These are phyloP conservation scores for Microbotryum violaceum DNA, from an alignment of 1,284 basidiomycete genomes.

Conservation along the genomic window DNA sequence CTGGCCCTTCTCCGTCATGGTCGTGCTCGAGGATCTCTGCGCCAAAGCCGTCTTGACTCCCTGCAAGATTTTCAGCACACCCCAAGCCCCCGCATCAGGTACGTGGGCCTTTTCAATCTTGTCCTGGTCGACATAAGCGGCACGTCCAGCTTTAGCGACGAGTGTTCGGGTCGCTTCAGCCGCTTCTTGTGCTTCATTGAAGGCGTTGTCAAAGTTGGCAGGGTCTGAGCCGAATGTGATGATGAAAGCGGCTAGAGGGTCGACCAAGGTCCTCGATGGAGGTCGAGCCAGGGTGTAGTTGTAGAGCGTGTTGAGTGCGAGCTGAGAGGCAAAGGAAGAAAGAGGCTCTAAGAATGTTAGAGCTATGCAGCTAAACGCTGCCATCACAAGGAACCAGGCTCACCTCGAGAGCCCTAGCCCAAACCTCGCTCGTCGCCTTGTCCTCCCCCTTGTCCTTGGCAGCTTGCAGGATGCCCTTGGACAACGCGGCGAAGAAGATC, in stretches of 20 bases:
- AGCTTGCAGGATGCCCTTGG: slow-evolving; percentile 58
- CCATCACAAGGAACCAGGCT: neutral
- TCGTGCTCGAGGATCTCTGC: no score
- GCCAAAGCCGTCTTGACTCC: slow-evolving; percentile 38
- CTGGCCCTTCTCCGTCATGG: no score
- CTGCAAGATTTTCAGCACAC: slow-evolving; percentile 68
- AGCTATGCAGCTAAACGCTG: neutral
- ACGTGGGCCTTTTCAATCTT: slow-evolving; percentile 60
- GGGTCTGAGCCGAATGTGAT: slow-evolving; percentile 44
- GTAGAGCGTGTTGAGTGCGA: slow-evolving; percentile 65
- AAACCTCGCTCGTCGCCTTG: slow-evolving; percentile 50
- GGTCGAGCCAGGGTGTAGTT: slow-evolving; percentile 81
- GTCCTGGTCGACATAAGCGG: slow-evolving; percentile 74
- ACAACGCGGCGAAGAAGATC: slow-evolving; percentile 78
- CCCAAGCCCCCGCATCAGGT: slow-evolving; percentile 85
- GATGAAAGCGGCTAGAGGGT: slow-evolving; percentile 80
- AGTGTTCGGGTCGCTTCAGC: slow-evolving; percentile 65
- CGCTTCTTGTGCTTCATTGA: slow-evolving; percentile 57
- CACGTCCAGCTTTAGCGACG: slow-evolving; percentile 78
- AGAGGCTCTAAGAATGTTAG: neutral
- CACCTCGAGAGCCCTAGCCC: slow-evolving; percentile 54
- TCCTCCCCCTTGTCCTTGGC: slow-evolving; percentile 37
- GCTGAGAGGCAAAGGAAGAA: slow-evolving; percentile 5
- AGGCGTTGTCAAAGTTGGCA: slow-evolving; percentile 51
- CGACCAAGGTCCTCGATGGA: slow-evolving; percentile 82